phyloP scores from a whole-genome alignment of 129 eudicot species.

The Erigeron canadensis region DNA sequence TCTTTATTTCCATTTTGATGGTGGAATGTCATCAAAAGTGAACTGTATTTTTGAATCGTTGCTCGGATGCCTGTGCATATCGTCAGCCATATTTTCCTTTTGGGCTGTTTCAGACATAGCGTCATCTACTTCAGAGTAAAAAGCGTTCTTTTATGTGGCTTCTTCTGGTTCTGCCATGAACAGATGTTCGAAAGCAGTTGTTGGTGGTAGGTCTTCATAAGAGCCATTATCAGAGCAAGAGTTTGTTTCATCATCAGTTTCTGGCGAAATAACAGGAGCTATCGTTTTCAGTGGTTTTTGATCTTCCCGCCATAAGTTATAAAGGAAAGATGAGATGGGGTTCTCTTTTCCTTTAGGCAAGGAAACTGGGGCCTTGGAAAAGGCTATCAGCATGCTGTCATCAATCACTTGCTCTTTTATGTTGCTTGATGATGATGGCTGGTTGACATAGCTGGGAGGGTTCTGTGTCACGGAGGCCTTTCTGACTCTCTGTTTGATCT shows the following conservation, averaged over 20 bases:
- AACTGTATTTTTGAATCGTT: background rate
- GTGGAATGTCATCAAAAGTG: background rate
- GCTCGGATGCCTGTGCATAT: no score
- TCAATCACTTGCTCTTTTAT: no score
- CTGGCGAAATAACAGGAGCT: no score
- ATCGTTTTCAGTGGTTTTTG: no score
- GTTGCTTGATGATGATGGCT: no score
- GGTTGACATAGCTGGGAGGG: no score
- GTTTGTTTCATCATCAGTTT: background rate
- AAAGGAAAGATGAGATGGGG: background rate
- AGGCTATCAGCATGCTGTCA: background rate
- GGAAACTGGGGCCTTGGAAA: background rate
- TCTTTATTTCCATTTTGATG: background rate
- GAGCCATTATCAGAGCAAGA: background rate
- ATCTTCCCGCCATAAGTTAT: background rate
- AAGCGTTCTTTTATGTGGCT: background rate
- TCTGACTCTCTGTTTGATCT: no score
- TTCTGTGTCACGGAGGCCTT: no score
- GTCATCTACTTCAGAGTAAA: background rate
- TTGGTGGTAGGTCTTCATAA: no score
- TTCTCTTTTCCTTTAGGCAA: background rate
- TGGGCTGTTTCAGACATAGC: no score
- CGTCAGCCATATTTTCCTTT: no score
- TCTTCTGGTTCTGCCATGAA: background rate
- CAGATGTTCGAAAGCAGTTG: background rate